Evolutionary conservation across 2,329 filamentous ascomycete genomes (phyloP).

Genomic region (Tolypocladium cylindrosporum): DNA sequence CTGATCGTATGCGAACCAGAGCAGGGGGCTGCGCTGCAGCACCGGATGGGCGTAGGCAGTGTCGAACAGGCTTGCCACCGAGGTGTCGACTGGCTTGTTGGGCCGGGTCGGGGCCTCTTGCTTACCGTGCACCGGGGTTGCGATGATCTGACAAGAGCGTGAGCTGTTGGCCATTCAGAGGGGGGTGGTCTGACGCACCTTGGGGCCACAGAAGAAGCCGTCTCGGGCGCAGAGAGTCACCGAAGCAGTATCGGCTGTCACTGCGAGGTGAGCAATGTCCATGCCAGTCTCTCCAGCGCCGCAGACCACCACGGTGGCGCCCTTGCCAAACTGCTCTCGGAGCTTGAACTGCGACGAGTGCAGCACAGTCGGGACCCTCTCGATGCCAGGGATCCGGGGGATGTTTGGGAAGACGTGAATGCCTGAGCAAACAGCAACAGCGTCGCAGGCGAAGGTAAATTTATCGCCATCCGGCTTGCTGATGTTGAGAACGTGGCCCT

Average conservation of each 20-base stretch:
- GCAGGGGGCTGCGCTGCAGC: conserved; percentile 28
- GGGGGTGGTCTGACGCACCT: conserved; percentile 15
- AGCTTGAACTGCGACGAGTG: conserved; percentile 34
- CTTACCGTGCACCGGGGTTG: conserved; percentile 7
- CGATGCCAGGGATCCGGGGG: conserved; percentile 27
- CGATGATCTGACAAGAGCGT: conserved; percentile 13
- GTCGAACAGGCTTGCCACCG: conserved; percentile 38
- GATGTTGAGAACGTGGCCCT: conserved; percentile 8
- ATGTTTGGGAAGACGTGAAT: conserved; percentile 31
- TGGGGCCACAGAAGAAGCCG: conserved; percentile 35
- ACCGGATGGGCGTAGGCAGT: conserved; percentile 39
- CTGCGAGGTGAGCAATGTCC: conserved; percentile 33
- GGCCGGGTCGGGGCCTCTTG: conserved; percentile 6
- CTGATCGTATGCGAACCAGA: conserved; percentile 35
- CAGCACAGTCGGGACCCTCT: conserved; percentile 22
- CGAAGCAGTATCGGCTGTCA: conserved; percentile 29
- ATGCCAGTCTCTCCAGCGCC: conserved; percentile 36
- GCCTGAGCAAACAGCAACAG: conserved; percentile 34
- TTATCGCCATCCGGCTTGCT: neutral
- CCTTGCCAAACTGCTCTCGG: conserved; percentile 28
- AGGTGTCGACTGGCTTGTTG: conserved; percentile 36
- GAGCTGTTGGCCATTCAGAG: no score
- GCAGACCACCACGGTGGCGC: conserved; percentile 29
- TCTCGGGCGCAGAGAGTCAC: conserved; percentile 34
- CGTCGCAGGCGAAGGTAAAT: conserved; percentile 28